These are phyloP conservation scores for Penicillium sp. DNA, from an alignment of 2,329 filamentous ascomycete species.

Conservation along the genomic window DNA sequence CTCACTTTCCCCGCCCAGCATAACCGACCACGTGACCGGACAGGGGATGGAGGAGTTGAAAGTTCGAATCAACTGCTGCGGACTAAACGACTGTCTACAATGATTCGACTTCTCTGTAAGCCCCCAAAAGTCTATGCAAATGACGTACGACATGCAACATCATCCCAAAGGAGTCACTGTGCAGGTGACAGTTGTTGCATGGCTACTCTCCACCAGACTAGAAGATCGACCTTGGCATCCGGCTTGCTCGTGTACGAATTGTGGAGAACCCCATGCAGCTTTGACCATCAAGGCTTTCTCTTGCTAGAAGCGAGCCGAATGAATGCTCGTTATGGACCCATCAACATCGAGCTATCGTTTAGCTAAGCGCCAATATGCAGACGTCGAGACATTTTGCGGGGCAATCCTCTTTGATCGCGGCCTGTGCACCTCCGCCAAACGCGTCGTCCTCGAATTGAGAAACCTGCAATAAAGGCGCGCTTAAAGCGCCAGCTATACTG, in stretches of 20 bases:
- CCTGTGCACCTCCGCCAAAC: not conserved
- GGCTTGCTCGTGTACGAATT: not conserved
- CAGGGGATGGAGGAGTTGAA: not conserved
- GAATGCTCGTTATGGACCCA: not conserved
- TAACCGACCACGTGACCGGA: conserved; percentile 18
- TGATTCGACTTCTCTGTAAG: not conserved
- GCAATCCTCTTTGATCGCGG: not conserved
- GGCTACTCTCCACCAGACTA: not conserved
- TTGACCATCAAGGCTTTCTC: not conserved
- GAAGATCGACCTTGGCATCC: not conserved
- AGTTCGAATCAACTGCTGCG: not conserved
- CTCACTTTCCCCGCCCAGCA: not conserved
- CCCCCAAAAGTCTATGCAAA: conserved; percentile 1
- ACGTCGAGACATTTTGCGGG: not conserved
- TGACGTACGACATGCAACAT: not conserved
- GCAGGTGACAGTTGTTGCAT: not conserved
- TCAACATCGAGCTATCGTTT: not conserved
- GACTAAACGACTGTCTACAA: not conserved
- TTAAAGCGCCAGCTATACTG: conserved; percentile 9
- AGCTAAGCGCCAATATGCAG: not conserved
- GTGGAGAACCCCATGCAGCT: not conserved
- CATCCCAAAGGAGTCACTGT: not conserved
- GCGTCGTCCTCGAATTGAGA: not conserved
- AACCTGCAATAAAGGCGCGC: not conserved
- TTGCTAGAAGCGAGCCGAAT: not conserved